These are phyloP conservation scores for Ophiostoma ulmi DNA, from an alignment of 2,329 filamentous ascomycete species.

Conservation along the genomic window DNA sequence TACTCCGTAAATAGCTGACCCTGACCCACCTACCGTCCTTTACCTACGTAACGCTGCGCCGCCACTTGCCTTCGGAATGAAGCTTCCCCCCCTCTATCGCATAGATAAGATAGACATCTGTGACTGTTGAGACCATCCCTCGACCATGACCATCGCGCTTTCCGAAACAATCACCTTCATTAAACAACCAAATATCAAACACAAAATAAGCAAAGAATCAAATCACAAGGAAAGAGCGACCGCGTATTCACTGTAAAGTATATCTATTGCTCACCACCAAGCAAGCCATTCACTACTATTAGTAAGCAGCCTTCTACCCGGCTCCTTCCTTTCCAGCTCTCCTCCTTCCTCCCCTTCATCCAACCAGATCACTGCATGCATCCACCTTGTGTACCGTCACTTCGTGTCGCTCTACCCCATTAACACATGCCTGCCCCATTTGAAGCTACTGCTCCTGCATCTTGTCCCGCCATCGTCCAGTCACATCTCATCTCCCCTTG, in stretches of 20 bases:
- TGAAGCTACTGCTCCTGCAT: slow-evolving; percentile 26
- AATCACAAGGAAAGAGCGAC: background rate
- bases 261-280: background rate
- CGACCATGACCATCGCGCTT: background rate
- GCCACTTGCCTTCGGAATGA: slow-evolving; percentile 16
- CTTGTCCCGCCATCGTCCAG: slow-evolving; percentile 18
- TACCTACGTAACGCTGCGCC: slow-evolving; percentile 23
- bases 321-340: background rate
- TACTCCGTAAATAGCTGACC: background rate
- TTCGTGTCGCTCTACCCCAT: slow-evolving; percentile 18
- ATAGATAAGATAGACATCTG: slow-evolving; percentile 12
- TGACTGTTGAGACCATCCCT: background rate
- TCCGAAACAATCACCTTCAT: background rate
- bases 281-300: background rate
- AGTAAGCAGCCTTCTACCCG: background rate
- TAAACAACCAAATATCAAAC: background rate
- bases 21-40: slow-evolving; percentile 18
- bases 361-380: slow-evolving; percentile 18
- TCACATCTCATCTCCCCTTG: slow-evolving; percentile 23
- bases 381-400: slow-evolving; percentile 16
- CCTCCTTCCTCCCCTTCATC: background rate
- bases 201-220: background rate
- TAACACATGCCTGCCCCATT: background rate
- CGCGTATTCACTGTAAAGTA: background rate
- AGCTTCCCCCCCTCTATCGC: slow-evolving; percentile 5